Evolutionary conservation across 495 filamentous ascomycete genomes (phyloP).

Genomic region (Talaromyces ruber): DNA sequence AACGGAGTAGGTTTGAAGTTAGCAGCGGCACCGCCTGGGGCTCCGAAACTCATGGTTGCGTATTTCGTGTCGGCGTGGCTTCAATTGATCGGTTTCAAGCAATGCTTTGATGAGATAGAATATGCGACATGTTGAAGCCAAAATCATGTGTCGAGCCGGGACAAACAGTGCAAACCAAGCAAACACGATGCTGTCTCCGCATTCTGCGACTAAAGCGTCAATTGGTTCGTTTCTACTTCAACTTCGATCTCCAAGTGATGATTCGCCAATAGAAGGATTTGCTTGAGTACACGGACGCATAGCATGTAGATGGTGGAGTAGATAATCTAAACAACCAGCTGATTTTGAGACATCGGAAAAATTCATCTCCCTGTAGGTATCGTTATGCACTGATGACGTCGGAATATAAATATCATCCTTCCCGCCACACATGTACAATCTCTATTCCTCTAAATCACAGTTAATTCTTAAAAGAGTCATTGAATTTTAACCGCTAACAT

Average conservation of each 20-base stretch:
- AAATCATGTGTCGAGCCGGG: background rate
- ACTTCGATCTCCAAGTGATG: background rate
- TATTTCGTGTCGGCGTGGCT: background rate
- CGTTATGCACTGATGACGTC: conserved; percentile 9
- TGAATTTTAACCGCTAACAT: background rate
- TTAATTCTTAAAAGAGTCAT: background rate
- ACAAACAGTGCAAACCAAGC: conserved; percentile 32
- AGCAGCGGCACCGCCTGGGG: conserved; percentile 62
- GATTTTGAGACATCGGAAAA: background rate
- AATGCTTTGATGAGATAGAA: background rate
- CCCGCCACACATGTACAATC: background rate
- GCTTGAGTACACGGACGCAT: background rate
- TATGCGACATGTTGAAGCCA: background rate
- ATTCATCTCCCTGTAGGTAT: background rate
- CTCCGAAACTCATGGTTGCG: conserved; percentile 55
- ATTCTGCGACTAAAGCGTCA: background rate
- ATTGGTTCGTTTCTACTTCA: background rate
- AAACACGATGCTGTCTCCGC: conserved; percentile 15
- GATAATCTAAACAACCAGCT: background rate
- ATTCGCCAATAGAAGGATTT: background rate
- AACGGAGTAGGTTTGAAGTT: conserved; percentile 71
- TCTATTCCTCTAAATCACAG: background rate
- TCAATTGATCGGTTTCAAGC: background rate
- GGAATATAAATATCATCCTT: background rate
- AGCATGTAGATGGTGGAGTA: background rate